Percentiles rank a stretch among this genome's conserved stretches.
Conservation (phyloP, 257 asterid species). For the Capsicum rhomboideum region DNA sequence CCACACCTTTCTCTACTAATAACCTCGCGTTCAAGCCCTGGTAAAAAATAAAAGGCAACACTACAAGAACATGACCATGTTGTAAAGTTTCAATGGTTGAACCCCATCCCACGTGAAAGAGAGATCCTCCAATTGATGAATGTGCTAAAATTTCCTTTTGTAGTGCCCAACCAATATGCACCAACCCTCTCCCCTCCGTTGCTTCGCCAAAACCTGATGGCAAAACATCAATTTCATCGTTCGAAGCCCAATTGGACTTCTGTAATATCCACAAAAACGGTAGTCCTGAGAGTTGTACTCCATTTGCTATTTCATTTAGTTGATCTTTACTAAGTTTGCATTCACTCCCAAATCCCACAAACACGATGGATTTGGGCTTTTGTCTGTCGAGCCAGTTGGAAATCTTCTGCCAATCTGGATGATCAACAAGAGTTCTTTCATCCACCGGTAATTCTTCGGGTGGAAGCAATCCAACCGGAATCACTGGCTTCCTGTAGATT, state of each 20-base stretch:
- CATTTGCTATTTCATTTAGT: constrained; percentile 13
- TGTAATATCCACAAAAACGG: constrained; percentile 2
- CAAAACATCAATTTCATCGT: too few species aligned
- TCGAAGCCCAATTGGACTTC: too few species aligned
- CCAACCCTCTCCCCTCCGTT: too few species aligned
- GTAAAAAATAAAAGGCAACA: constrained; percentile 21
- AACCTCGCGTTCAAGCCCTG: not conserved
- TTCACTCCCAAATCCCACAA: constrained; percentile 12
- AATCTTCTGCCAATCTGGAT: constrained; percentile 3
- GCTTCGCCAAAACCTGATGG: too few species aligned
- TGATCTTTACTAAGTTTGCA: not conserved
- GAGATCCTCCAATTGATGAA: not conserved
- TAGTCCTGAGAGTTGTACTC: constrained; percentile 16
- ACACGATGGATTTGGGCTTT: constrained; percentile 6
- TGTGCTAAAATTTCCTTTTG: not conserved
- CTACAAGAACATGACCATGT: constrained; percentile 14
- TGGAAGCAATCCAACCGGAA: too few species aligned
- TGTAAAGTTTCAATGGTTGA: constrained; percentile 18
- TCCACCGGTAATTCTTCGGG: not conserved
- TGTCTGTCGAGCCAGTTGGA: constrained; percentile 16
- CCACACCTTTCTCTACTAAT: too few species aligned
- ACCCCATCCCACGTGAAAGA: constrained; percentile 28
- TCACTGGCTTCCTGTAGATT: too few species aligned
- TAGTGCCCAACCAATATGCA: not conserved
- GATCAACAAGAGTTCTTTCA: not conserved